A percentile compares a stretch with the other conserved stretches of the same genome.
These are phyloP conservation scores for Penicillium italicum DNA, from an alignment of 2,329 filamentous ascomycete species.

Conservation along the genomic window DNA sequence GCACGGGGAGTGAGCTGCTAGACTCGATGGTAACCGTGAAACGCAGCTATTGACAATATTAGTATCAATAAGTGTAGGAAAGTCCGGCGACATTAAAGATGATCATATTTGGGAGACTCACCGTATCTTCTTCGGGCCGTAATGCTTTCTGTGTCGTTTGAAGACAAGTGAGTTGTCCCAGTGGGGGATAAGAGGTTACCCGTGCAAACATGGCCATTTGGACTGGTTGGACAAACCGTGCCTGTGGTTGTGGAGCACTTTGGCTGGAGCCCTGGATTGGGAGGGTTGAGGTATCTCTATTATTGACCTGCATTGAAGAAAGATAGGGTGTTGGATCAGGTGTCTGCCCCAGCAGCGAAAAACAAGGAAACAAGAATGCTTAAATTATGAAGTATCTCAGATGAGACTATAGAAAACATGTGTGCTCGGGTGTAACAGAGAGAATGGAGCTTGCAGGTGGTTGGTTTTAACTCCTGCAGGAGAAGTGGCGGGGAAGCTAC, in stretches of 20 bases:
- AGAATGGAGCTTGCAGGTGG: background rate
- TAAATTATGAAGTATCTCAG: background rate
- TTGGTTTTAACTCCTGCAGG: background rate
- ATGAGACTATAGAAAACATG: background rate
- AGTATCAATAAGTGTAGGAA: background rate
- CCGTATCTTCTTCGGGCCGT: slow-evolving; percentile 23
- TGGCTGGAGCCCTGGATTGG: slow-evolving; percentile 19
- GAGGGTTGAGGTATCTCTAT: slow-evolving; percentile 16
- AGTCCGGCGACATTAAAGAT: background rate
- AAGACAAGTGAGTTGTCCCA: slow-evolving; percentile 70
- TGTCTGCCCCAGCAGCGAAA: background rate
- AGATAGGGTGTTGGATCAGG: background rate
- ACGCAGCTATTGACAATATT: slow-evolving; percentile 39
- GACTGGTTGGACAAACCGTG: slow-evolving; percentile 35
- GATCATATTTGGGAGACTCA: slow-evolving; percentile 10
- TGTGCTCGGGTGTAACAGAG: background rate
- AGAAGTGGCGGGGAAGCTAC: slow-evolving; percentile 16
- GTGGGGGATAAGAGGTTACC: slow-evolving; percentile 63
- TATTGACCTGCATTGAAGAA: slow-evolving; percentile 14
- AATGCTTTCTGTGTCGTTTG: slow-evolving; percentile 35
- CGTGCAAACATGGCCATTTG: slow-evolving; percentile 52
- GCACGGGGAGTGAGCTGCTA: slow-evolving; percentile 51
- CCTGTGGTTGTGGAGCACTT: slow-evolving; percentile 20
- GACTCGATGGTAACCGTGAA: slow-evolving; percentile 71
- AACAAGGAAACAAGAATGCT: background rate